Evolutionary conservation across 495 filamentous ascomycete species (phyloP).

Genomic region (Tuber aestivum): DNA sequence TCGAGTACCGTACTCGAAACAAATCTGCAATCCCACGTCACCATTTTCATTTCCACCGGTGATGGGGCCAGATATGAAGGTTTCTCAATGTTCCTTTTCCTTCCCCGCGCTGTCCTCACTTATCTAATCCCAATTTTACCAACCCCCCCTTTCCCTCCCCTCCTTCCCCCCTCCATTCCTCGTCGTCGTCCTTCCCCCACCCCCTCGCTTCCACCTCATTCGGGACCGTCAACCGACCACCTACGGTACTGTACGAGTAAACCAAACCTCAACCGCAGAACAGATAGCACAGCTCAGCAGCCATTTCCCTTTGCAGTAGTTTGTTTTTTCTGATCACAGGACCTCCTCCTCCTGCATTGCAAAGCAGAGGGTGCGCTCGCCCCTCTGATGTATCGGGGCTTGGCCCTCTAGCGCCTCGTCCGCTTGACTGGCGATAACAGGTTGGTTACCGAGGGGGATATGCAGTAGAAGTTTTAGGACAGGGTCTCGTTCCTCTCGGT

Average conservation of each 20-base stretch:
- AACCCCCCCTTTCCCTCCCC: background rate
- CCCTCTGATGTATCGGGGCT: background rate
- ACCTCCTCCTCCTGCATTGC: background rate
- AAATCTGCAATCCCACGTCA: slow-evolving; percentile 2
- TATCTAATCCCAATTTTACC: background rate
- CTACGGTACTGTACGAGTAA: background rate
- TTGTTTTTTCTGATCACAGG: slow-evolving; percentile 2
- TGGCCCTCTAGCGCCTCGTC: background rate
- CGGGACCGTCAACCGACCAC: background rate
- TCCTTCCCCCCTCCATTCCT: background rate
- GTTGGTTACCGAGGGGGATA: background rate
- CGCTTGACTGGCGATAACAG: background rate
- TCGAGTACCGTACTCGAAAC: background rate
- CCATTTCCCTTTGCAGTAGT: background rate
- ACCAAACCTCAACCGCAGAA: background rate
- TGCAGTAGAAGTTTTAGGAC: background rate
- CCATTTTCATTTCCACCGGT: background rate
- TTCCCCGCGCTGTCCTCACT: background rate
- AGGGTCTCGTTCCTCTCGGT: background rate
- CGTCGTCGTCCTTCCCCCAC: background rate
- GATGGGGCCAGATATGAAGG: background rate
- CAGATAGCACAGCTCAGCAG: background rate
- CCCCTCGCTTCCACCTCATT: background rate
- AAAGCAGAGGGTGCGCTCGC: background rate
- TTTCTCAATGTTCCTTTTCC: background rate